Percentiles rank a stretch among this genome's conserved stretches.
Evolutionary conservation across 1,139 yeast genomes (phyloP).

Genomic region (Hanseniaspora uvarum): DNA sequence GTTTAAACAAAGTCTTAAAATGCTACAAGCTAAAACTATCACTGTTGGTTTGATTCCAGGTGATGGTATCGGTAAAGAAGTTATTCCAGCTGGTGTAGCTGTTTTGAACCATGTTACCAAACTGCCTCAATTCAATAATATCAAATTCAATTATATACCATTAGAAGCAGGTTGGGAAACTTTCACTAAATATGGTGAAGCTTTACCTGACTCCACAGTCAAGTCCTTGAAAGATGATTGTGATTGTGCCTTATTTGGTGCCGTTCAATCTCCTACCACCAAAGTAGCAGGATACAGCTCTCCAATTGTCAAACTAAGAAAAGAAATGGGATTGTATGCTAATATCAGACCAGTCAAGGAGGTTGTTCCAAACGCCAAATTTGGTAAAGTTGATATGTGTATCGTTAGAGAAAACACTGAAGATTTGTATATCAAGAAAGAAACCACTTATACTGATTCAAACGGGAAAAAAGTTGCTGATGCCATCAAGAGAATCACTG

Average conservation of each 20-base stretch:
- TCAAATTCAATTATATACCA: conserved; percentile 63
- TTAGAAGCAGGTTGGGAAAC: conserved; percentile 90
- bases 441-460: conserved; percentile 55
- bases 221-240: conserved; percentile 67
- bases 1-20: conserved; percentile 15
- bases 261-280: conserved; percentile 87
- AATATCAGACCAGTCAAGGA: conserved; percentile 96
- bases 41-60: conserved; percentile 73
- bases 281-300: conserved; percentile 95
- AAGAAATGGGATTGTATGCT: conserved; percentile 87
- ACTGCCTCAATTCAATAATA: conserved; percentile 51
- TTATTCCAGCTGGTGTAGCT: conserved; percentile 85
- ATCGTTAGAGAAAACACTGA: conserved; percentile 98
- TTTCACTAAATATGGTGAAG: conserved; percentile 86
- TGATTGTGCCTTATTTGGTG: conserved; percentile 96
- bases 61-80: conserved; percentile 96
- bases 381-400: conserved; percentile 89
- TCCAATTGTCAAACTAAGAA: conserved; percentile 94
- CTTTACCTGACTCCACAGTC: conserved; percentile 88
- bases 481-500: conserved; percentile 92
- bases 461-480: conserved; percentile 84
- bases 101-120: conserved; percentile 73
- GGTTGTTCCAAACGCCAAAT: conserved; percentile 58
- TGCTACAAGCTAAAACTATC: conserved; percentile 23
- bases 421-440: conserved; percentile 91